These are phyloP conservation scores for Deuterostichococcus epilithicus DNA, from an alignment of 139 green algal genomes.

Conservation along the genomic window DNA sequence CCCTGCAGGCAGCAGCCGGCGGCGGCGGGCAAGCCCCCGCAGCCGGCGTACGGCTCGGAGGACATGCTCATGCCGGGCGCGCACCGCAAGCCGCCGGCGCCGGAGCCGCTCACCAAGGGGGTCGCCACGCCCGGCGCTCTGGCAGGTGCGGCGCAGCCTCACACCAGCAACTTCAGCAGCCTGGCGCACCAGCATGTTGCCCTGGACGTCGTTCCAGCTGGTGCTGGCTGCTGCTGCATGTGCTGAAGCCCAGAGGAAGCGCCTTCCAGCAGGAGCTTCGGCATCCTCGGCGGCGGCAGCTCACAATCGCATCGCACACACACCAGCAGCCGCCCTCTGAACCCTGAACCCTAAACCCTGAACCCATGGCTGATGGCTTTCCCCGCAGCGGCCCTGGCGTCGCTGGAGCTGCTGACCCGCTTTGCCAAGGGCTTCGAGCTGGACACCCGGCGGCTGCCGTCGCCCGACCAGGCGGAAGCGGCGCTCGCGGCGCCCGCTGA, in stretches of 20 bases:
- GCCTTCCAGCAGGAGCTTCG: too few species aligned
- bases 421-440: slow-evolving; percentile 27
- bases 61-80: slow-evolving; percentile 37
- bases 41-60: slow-evolving; percentile 1
- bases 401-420: slow-evolving; percentile 35
- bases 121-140: slow-evolving; percentile 5
- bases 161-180: too few species aligned
- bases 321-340: too few species aligned
- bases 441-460: slow-evolving; percentile 11
- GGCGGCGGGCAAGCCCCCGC: neutral
- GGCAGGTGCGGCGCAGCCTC: slow-evolving; percentile 10
- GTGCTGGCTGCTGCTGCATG: too few species aligned
- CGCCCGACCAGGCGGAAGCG: neutral
- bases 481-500: slow-evolving; percentile 10
- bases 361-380: slow-evolving; percentile 33
- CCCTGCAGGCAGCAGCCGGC: neutral
- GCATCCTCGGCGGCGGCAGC: too few species aligned
- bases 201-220: too few species aligned
- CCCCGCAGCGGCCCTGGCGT: neutral
- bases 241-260: too few species aligned
- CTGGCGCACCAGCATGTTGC: too few species aligned
- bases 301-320: too few species aligned
- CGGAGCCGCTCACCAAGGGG: slow-evolving; percentile 17
- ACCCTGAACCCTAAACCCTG: slow-evolving; percentile 49
- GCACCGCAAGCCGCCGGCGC: slow-evolving; percentile 11